Evolutionary conservation across 2,329 filamentous ascomycete genomes (phyloP), one percentile per base, ranked within the genome.

Genomic region (Talaromyces sp.): DNA sequence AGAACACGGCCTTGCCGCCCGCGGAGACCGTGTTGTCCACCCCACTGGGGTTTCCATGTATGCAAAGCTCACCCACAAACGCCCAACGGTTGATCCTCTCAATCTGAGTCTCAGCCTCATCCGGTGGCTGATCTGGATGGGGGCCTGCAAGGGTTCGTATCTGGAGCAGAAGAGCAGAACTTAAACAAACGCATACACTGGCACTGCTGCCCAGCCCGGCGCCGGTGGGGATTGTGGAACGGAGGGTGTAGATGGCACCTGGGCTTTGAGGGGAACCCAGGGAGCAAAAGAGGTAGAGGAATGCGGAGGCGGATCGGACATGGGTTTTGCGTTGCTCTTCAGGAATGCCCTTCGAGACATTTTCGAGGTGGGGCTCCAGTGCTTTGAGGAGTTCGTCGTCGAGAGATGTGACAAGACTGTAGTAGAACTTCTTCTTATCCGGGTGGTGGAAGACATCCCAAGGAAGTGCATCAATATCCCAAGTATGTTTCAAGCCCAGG

Each of bases 71-170:
- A 20, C 89, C 89, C 1, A 99, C 94, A 72, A 97, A 97, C 0
- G 94, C 92, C 94, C 95, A 99, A 56, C 89, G 84, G 73, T 99
- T 99, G 75, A 99, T 97, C 58, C 93, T 86, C 76, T 97, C 92
- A 27, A 97, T 83, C 70, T 99, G 93, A 39, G 91, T 75, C 54
- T 89, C 86, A n/a, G 90, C 90, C 75, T 99, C 94, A 49, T 91
- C 86, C 0, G 86, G 76, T 3, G 91, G 90, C 72, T 97, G 93
- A 65, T 97, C 93, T 0, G 90, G 89, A 69, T 97, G 93, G 1
- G 94, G 94, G 0, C 91, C 91, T 1, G 91, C 88, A 5, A 99
- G 80, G 2, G 92, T 90, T 47, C 92, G 88, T 58, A 95, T 88
- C 72, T 97, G 94, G 50, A 95, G 79, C 11, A 97, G 82, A 14